Conservation (phyloP, 2,329 filamentous ascomycete species). For the Xylaria sp. region DNA sequence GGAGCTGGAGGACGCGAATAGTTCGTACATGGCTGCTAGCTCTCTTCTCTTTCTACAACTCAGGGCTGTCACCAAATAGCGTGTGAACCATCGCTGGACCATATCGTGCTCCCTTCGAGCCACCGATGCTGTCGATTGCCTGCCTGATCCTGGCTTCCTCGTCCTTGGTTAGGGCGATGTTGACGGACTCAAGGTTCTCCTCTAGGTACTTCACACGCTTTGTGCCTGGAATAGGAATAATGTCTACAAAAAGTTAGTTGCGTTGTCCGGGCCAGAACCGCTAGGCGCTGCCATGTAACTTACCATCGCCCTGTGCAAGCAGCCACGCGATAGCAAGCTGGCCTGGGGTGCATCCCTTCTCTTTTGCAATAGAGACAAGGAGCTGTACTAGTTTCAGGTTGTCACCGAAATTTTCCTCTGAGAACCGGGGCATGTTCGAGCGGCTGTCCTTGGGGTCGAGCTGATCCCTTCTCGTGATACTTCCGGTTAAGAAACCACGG, state of each 20-base stretch:
- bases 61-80: slow-evolving; percentile 40
- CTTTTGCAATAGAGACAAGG: slow-evolving; percentile 43
- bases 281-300: neutral
- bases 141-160: slow-evolving; percentile 51
- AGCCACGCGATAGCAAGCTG: slow-evolving; percentile 68
- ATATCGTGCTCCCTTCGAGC: slow-evolving; percentile 39
- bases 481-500: slow-evolving; percentile 62
- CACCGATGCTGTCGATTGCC: slow-evolving; percentile 47
- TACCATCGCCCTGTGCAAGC: slow-evolving; percentile 56
- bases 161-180: slow-evolving; percentile 49
- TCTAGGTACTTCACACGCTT: slow-evolving; percentile 48
- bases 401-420: slow-evolving; percentile 59
- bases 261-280: neutral
- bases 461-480: slow-evolving; percentile 56
- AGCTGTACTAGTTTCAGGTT: slow-evolving; percentile 53
- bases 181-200: slow-evolving; percentile 48
- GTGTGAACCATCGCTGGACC: slow-evolving; percentile 19
- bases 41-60: slow-evolving; percentile 26
- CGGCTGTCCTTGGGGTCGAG: slow-evolving; percentile 55
- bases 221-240: slow-evolving; percentile 52
- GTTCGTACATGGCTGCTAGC: neutral
- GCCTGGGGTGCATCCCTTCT: slow-evolving; percentile 55
- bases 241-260: slow-evolving; percentile 64
- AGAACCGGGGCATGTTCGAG: slow-evolving; percentile 54
- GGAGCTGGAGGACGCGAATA: neutral